Conservation (phyloP, 371 early-diverging fungal species). For the Mortierella sp. region DNA sequence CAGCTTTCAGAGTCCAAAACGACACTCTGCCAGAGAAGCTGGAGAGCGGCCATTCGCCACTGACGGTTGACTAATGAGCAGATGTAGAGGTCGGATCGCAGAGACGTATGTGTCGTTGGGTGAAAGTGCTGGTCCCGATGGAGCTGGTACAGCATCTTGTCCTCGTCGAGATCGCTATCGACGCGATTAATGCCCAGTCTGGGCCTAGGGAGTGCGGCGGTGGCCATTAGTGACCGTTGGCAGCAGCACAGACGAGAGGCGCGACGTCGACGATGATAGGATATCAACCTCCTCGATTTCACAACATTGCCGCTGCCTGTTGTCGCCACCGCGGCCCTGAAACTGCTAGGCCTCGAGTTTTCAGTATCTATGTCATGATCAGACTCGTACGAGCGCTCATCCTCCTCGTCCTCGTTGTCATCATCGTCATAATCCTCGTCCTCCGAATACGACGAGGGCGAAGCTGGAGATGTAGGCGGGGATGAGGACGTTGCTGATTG, state of each 20-base stretch:
- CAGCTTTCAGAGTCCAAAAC: conserved; percentile 42
- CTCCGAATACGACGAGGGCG: neutral
- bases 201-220: neutral
- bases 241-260: conserved; percentile 5
- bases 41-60: conserved; percentile 42
- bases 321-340: neutral
- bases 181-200: conserved; percentile 34
- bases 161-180: conserved; percentile 20
- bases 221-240: neutral
- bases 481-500: neutral
- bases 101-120: conserved; percentile 31
- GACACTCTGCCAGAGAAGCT: conserved; percentile 43
- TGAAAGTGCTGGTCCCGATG: conserved; percentile 45
- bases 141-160: conserved; percentile 15
- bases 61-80: conserved; percentile 44
- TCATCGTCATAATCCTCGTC: neutral
- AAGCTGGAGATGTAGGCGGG: neutral
- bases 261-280: neutral
- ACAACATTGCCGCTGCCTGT: neutral
- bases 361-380: neutral
- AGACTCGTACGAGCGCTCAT: neutral
- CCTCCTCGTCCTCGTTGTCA: conserved; percentile 3
- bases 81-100: conserved; percentile 40
- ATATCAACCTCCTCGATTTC: neutral
- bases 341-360: neutral